Percentiles rank a stretch among this genome's conserved stretches.
Evolutionary conservation across 441 rosid species (phyloP).

Genomic region (Rhodomyrtus psidioides): DNA sequence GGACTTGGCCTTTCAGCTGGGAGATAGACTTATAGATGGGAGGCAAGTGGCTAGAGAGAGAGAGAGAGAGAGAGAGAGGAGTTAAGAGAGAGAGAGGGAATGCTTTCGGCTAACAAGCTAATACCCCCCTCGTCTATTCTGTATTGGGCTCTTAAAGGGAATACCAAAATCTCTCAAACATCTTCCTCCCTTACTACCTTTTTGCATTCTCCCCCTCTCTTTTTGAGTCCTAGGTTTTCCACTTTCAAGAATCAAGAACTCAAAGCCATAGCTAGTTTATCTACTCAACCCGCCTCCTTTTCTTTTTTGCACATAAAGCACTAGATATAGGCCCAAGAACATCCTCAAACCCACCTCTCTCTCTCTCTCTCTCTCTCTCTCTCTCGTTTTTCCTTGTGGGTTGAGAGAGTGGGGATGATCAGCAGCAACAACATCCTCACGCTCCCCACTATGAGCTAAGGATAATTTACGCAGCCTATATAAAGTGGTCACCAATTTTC

Average conservation of each 20-base stretch:
- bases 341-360: background rate
- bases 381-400: background rate
- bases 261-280: background rate
- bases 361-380: background rate
- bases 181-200: conserved; percentile 1
- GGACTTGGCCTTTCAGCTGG: background rate
- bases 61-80: conserved; percentile 31
- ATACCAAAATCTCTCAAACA: background rate
- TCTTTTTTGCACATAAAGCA: background rate
- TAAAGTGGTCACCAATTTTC: background rate
- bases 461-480: background rate
- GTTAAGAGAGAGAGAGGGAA: background rate
- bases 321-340: background rate
- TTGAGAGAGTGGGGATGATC: background rate
- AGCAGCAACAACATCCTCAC: background rate
- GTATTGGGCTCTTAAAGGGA: conserved; percentile 37
- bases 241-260: conserved; percentile 6
- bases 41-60: conserved; percentile 50
- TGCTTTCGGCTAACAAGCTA: conserved; percentile 38
- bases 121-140: conserved; percentile 41
- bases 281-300: background rate
- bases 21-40: conserved; percentile 4
- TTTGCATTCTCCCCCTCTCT: conserved; percentile 5
- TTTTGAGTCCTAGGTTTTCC: conserved; percentile 1
- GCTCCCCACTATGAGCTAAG: background rate